These are phyloP conservation scores for Solanum raphanifolium DNA, from an alignment of 257 asterid species.

Conservation along the genomic window DNA sequence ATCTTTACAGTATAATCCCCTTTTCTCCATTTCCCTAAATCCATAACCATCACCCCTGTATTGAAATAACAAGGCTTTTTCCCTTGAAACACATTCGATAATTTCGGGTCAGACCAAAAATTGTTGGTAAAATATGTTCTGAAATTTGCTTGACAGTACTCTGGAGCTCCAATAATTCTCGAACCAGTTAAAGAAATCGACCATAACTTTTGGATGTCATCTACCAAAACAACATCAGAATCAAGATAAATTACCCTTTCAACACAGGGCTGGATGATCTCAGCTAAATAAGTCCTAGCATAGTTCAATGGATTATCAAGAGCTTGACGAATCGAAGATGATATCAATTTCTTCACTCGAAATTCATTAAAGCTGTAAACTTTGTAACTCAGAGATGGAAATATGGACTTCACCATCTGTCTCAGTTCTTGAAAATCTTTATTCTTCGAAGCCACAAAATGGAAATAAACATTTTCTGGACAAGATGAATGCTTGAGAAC, in stretches of 20 bases:
- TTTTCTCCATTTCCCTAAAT: constrained; percentile 46
- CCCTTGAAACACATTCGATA: constrained; percentile 28
- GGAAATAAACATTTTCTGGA: constrained; percentile 49
- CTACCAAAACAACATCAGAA: constrained; percentile 48
- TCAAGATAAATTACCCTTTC: constrained; percentile 45
- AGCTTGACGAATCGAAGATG: constrained; percentile 51
- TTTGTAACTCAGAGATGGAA: constrained; percentile 35
- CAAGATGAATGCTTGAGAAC: constrained; percentile 43
- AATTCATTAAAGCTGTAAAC: constrained; percentile 29
- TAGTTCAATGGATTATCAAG: constrained; percentile 57
- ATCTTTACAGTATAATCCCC: constrained; percentile 41
- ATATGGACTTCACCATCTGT: constrained; percentile 18
- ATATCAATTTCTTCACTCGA: constrained; percentile 26
- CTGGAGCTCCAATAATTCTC: constrained; percentile 59
- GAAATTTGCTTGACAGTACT: constrained; percentile 41
- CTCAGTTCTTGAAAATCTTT: constrained; percentile 6
- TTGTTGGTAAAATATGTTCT: constrained; percentile 27
- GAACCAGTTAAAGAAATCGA: constrained; percentile 16
- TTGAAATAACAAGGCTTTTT: constrained; percentile 59
- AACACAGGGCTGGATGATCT: constrained; percentile 32
- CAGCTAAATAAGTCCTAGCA: constrained; percentile 55
- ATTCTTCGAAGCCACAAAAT: constrained; percentile 28
- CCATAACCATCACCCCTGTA: constrained; percentile 69
- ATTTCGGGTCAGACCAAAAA: constrained; percentile 40
- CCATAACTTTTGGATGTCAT: constrained; percentile 36